Conservation (phyloP, 164 flowering plant genomes). For the Magnolia officinalis region DNA sequence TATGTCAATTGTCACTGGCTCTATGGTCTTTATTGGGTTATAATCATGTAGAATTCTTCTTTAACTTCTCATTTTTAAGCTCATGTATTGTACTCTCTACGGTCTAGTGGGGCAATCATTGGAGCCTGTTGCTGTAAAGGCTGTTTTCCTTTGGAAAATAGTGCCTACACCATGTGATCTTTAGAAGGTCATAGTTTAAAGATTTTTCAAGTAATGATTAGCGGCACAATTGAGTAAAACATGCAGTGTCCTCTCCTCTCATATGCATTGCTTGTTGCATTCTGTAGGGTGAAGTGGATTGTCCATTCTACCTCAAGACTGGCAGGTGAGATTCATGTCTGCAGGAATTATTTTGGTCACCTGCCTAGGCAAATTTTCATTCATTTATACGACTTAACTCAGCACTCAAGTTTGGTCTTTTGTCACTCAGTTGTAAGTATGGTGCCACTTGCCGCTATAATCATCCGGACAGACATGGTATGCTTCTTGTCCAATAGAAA, state of each 20-base stretch:
- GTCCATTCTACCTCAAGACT: conserved; percentile 94
- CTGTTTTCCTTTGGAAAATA: too few relatives aligned
- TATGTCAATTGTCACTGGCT: too few relatives aligned
- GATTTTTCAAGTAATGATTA: not conserved
- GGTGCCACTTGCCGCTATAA: conserved; percentile 76
- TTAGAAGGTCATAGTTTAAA: not conserved
- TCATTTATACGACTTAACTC: not conserved
- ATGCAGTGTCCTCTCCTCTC: not conserved
- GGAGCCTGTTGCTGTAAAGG: too few relatives aligned
- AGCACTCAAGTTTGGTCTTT: not conserved
- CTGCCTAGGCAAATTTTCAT: not conserved
- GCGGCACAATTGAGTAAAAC: not conserved
- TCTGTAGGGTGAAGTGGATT: conserved; percentile 85
- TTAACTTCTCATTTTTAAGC: too few relatives aligned
- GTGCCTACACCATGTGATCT: not conserved
- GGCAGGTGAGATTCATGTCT: conserved; percentile 55
- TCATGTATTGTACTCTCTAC: too few relatives aligned
- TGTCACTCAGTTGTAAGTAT: conserved; percentile 76
- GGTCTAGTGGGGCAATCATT: too few relatives aligned
- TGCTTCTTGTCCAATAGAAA: not conserved
- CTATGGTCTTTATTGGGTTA: too few relatives aligned
- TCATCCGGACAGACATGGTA: conserved; percentile 80
- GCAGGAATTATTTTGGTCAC: not conserved
- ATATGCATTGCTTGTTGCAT: not conserved
- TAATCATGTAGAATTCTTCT: too few relatives aligned